phyloP scores from a whole-genome alignment of 2,329 filamentous ascomycete genomes.

The Diaporthe citri region DNA sequence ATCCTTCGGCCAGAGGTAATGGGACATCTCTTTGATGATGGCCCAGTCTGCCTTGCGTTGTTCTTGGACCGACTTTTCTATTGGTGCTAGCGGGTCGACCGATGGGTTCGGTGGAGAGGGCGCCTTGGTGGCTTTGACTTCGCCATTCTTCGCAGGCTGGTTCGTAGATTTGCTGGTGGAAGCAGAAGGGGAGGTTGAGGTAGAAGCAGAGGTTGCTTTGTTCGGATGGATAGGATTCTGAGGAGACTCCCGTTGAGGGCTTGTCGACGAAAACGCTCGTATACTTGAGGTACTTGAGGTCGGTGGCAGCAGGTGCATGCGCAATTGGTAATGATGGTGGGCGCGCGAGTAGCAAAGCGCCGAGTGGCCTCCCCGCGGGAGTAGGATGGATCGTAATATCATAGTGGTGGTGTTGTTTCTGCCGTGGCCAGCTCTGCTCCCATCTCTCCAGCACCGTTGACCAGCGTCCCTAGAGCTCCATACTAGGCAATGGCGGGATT shows the following conservation, averaged over 20 bases:
- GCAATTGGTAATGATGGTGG: constrained; percentile 28
- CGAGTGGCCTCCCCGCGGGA: constrained; percentile 28
- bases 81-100: constrained; percentile 70
- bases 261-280: constrained; percentile 34
- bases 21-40: constrained; percentile 97
- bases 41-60: constrained; percentile 98
- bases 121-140: background rate
- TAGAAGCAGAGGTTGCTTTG: background rate
- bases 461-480: constrained; percentile 21
- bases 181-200: background rate
- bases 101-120: constrained; percentile 27
- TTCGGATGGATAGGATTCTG: background rate
- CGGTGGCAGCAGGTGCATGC: constrained; percentile 23
- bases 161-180: background rate
- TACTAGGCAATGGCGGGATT: background rate
- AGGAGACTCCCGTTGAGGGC: constrained; percentile 21
- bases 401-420: constrained; percentile 9
- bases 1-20: constrained; percentile 96
- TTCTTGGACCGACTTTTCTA: constrained; percentile 81
- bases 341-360: constrained; percentile 31
- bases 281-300: constrained; percentile 10
- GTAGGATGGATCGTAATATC: constrained; percentile 33
- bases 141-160: background rate
- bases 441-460: constrained; percentile 8
- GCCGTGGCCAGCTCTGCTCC: constrained; percentile 16